Conservation (phyloP, 2,329 filamentous ascomycete genomes). For the Thermoascus crustaceus region DNA sequence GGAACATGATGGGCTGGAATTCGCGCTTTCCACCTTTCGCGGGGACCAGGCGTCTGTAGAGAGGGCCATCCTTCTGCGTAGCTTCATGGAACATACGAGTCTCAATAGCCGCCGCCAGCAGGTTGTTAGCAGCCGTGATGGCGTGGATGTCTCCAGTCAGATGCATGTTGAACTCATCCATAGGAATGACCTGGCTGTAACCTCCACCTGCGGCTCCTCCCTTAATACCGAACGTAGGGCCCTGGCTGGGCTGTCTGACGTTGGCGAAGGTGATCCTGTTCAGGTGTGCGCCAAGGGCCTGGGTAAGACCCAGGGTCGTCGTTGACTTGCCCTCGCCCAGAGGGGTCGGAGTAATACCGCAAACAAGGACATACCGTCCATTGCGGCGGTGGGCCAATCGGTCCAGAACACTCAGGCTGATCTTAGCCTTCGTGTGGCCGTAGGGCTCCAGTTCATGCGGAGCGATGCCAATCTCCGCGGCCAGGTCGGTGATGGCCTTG, state of each 20-base stretch:
- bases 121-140: conserved; percentile 93
- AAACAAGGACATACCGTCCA: conserved; percentile 85
- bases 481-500: conserved; percentile 82
- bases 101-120: conserved; percentile 91
- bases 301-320: conserved; percentile 89
- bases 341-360: conserved; percentile 92
- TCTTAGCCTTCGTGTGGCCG: conserved; percentile 91
- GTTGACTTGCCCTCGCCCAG: conserved; percentile 97
- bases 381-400: conserved; percentile 79
- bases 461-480: conserved; percentile 78
- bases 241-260: conserved; percentile 92
- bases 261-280: conserved; percentile 89
- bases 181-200: conserved; percentile 98
- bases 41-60: conserved; percentile 83
- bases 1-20: conserved; percentile 87
- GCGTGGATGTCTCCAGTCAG: conserved; percentile 97
- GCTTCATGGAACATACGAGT: conserved; percentile 98
- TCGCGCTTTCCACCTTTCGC: conserved; percentile 80
- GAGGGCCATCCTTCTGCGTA: conserved; percentile 80
- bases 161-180: conserved; percentile 99
- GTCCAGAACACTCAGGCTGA: conserved; percentile 73
- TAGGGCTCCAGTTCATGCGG: conserved; percentile 89
- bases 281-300: conserved; percentile 83
- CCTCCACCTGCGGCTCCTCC: conserved; percentile 93
- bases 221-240: conserved; percentile 98